Base-by-base conservation (phyloP, 1,139 yeast genomes). In the Nematodospora anomalae region DNA sequence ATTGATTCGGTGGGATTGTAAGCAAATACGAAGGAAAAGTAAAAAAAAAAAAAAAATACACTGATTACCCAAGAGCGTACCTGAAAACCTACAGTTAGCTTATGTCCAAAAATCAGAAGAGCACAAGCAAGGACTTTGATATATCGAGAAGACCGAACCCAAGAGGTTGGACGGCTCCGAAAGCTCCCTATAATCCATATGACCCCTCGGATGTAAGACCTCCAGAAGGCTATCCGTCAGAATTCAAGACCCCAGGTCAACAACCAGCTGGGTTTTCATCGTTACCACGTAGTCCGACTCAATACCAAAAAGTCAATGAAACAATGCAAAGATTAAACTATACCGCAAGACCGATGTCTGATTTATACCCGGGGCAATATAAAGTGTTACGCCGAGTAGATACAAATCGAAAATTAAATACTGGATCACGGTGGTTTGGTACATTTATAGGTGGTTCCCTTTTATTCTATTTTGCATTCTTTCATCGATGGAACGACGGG, bases 401-500 rank as follows among this genome's bases (percentile, higher is more conserved):
- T 46, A 71, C 79, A 38, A 71, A 76, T 45, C 65, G 67, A 28
- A 59, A 76, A 28, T 78, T 84, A 46, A 75, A 79, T 43, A 62
- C 68, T 8, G 87, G 86, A 4, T 67, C 79, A 3, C 58, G 64
- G 40, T 74, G 58, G 72, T 79, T 48, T 63, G 83, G 74, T 0
- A 65, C 71, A 11, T 54, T 74, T 9, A 47, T 77, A 14, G 70
- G 74, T 5, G 64, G 68, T 15, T 66, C 75, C 0, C 58, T 80
- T 6, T 59, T 74, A 18, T 53, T 76, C 2, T 82, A 78, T 52
- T 82, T 80, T 26, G 74, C 83, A 6, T 86, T 86, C 53, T 81
- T 85, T 60, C 76, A 82, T 55, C 67, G 90, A 38, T 86, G 95
- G 95, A 85, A 87, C 53, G 94, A 86, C 40, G 90, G 90, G 6